These are phyloP conservation scores for Brettanomyces anomalus DNA, from an alignment of 805 yeast genomes.

Conservation along the genomic window DNA sequence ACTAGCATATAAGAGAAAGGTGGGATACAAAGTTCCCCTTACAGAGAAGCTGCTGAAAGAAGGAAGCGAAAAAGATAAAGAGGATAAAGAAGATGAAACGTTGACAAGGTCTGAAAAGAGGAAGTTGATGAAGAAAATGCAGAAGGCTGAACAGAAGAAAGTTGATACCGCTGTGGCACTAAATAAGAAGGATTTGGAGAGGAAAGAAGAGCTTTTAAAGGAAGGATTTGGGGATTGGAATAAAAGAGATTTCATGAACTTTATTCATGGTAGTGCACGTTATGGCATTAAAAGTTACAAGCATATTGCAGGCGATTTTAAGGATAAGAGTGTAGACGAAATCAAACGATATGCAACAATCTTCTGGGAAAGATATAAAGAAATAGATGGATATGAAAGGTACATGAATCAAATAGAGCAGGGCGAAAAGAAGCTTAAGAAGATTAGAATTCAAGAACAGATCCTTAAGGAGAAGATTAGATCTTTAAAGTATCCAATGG, in stretches of 20 bases:
- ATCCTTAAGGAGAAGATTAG: constrained; percentile 45
- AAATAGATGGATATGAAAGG: constrained; percentile 64
- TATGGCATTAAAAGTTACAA: constrained; percentile 47
- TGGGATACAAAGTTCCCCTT: constrained; percentile 47
- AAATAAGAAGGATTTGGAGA: constrained; percentile 50
- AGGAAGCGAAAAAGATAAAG: constrained; percentile 48
- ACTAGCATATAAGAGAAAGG: constrained; percentile 49
- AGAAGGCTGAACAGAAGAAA: constrained; percentile 41
- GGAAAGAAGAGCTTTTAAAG: constrained; percentile 43
- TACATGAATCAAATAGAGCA: constrained; percentile 63
- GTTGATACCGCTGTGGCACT: constrained; percentile 50
- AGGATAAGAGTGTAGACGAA: constrained; percentile 49
- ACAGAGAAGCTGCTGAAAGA: constrained; percentile 29
- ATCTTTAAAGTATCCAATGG: constrained; percentile 48
- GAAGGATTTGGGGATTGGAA: constrained; percentile 63
- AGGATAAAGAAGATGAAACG: constrained; percentile 15
- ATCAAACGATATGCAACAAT: constrained; percentile 47
- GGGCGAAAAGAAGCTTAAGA: constrained; percentile 61
- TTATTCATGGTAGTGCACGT: constrained; percentile 60
- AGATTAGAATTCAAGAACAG: constrained; percentile 43
- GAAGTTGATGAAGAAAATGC: constrained; percentile 24
- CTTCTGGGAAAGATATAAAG: constrained; percentile 55
- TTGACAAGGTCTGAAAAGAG: constrained; percentile 7
- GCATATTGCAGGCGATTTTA: constrained; percentile 45
- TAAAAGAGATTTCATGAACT: constrained; percentile 65